Conservation (phyloP, 1,139 yeast species). For the Diutina scorzettiae region DNA sequence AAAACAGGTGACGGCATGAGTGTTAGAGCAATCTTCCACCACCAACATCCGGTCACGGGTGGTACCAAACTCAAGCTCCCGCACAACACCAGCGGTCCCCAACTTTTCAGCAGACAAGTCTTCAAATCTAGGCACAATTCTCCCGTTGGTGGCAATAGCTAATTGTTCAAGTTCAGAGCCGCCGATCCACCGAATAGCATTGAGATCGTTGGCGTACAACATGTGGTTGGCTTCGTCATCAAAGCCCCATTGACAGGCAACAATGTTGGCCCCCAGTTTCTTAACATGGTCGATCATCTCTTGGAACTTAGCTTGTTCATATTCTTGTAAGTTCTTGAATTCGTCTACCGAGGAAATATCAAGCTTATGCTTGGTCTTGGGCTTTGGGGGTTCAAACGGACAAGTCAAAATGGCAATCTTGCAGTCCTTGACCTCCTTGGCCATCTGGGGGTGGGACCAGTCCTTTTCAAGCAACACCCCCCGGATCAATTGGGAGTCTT, state of each 20-base stretch:
- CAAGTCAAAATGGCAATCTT: slow-evolving; percentile 91
- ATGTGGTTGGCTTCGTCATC: slow-evolving; percentile 98
- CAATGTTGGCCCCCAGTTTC: slow-evolving; percentile 87
- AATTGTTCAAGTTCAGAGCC: slow-evolving; percentile 93
- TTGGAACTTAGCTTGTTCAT: slow-evolving; percentile 82
- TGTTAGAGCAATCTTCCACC: slow-evolving; percentile 79
- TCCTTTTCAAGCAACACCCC: slow-evolving; percentile 95
- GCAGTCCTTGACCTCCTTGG: slow-evolving; percentile 66
- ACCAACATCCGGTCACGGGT: slow-evolving; percentile 94
- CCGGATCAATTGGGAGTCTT: slow-evolving; percentile 71
- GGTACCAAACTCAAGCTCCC: slow-evolving; percentile 90
- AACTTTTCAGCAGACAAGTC: slow-evolving; percentile 74
- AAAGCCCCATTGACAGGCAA: slow-evolving; percentile 99
- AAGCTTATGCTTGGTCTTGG: slow-evolving; percentile 94
- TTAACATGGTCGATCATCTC: slow-evolving; percentile 87
- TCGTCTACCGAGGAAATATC: slow-evolving; percentile 90
- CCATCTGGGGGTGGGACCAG: slow-evolving; percentile 98
- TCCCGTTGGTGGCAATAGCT: slow-evolving; percentile 95
- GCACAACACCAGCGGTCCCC: slow-evolving; percentile 77
- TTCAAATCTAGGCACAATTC: slow-evolving; percentile 95
- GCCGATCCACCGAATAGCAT: slow-evolving; percentile 99
- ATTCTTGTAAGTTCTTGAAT: slow-evolving; percentile 77
- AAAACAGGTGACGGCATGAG: slow-evolving; percentile 88
- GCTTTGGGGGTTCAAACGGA: slow-evolving; percentile 99
- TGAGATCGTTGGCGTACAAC: slow-evolving; percentile 73